phyloP scores from a whole-genome alignment of 345 rosid species.

The Dimocarpus longan region DNA sequence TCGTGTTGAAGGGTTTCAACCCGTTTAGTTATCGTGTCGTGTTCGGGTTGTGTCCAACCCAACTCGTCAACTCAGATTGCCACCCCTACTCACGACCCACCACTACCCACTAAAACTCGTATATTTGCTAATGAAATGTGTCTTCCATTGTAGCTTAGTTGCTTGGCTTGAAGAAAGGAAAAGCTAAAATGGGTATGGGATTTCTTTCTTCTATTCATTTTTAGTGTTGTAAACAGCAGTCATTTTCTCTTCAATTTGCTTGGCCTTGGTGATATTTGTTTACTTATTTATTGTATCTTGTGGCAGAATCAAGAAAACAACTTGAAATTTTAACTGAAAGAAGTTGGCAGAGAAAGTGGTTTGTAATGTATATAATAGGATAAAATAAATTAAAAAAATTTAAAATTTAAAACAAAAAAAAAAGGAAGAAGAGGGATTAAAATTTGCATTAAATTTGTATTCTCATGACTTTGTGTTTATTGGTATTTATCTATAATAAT shows the following conservation, averaged over 20 bases:
- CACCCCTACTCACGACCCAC: conserved; percentile 20
- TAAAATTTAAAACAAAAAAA: background rate
- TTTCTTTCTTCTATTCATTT: background rate
- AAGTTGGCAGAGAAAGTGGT: background rate
- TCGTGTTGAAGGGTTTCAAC: no score
- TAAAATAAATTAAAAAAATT: background rate
- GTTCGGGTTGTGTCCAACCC: no score
- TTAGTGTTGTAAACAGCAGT: background rate
- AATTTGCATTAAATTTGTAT: background rate
- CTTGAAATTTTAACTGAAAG: background rate
- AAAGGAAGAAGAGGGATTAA: background rate
- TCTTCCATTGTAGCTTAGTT: conserved; percentile 3
- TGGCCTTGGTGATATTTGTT: no score
- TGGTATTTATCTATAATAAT: conserved; percentile 6
- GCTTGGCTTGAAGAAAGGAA: conserved; percentile 10
- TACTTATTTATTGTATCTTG: no score
- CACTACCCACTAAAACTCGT: background rate
- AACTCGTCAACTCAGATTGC: no score
- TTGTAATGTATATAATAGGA: conserved; percentile 7
- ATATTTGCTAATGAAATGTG: background rate
- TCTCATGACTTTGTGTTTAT: conserved; percentile 10
- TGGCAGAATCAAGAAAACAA: no score
- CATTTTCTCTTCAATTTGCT: no score
- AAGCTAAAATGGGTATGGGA: conserved; percentile 71
- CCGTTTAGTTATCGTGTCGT: no score